Base-by-base conservation (phyloP, 352 stramenopile genomes). In the Pythium sp. region DNA sequence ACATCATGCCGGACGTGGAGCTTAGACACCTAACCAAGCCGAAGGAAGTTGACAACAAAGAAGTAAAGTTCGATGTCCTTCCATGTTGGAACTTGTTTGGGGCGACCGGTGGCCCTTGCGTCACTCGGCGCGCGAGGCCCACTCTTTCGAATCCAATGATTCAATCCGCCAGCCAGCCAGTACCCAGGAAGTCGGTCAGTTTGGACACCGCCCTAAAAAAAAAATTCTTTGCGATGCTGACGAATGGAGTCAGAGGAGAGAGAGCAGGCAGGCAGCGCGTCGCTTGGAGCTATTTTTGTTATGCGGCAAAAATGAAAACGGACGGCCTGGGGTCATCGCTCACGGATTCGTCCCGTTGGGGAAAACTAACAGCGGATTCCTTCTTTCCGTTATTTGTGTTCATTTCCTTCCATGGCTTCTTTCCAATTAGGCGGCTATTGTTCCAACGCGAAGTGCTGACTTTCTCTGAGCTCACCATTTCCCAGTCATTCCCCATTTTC, bases 401-500 rank as follows among this genome's bases (percentile, higher is more conserved):
- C 15, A 0, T 18, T 43, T 43, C 11, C 8, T 49, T 49, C 43
- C 15, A 49, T 49, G 43, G 15, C 43, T 49, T 49, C 43, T 49
- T 49, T 49, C 43, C 1, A 49, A 49, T 49, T 49, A 22, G 43
- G n/a, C 9, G 15, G 15, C 7, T 49, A 8, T 49, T 49, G 43
- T 49, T 49, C 18, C 43, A 49, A 49, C 18, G 43, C 15, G 5
- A 20, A 18, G 41, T 47, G 41, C 43, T 49, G 43, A 49, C 43
- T 49, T 49, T 49, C 43, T 49, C 43, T 49, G 18, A 18, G 43
- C 43, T 49, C 57, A 62, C 41, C 51, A 51, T 28, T 12, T 63
- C 38, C 53, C 24, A 34, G 34, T 46, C n/a, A 18, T 20, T 57
- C 26, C 3, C 24, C 24, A 6, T 22, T 34, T 11, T 22, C 11